Conservation (phyloP, 768 basidiomycete genomes). For the Neoboletus brunneissimus region DNA sequence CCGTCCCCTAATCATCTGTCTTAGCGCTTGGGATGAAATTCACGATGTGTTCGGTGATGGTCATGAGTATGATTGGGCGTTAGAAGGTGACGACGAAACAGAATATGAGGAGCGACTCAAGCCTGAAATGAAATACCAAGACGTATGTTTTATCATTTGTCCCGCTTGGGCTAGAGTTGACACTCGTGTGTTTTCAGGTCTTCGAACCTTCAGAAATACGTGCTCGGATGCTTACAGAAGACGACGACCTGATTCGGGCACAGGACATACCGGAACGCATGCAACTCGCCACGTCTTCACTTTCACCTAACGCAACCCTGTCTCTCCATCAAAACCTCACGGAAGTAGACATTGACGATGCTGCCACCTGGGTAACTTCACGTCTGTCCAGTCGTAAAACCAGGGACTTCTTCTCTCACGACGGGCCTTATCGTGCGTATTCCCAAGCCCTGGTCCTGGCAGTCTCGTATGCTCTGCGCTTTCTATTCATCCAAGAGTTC, state of each 20-base stretch:
- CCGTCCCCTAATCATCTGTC: constrained; percentile 14
- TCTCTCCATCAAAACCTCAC: constrained; percentile 62
- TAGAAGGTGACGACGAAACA: constrained; percentile 72
- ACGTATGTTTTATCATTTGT: constrained; percentile 47
- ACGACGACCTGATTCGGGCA: constrained; percentile 88
- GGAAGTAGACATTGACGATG: constrained; percentile 71
- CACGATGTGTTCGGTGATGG: constrained; percentile 97
- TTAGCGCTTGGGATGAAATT: constrained; percentile 92
- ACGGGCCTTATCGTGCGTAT: constrained; percentile 58
- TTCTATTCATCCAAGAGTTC: constrained; percentile 81
- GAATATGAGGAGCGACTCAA: constrained; percentile 50
- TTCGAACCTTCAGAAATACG: constrained; percentile 98
- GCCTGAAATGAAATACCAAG: constrained; percentile 78
- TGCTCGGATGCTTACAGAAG: constrained; percentile 83
- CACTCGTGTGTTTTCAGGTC: constrained; percentile 52
- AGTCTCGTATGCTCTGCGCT: constrained; percentile 74
- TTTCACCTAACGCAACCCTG: constrained; percentile 64
- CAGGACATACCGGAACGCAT: constrained; percentile 94
- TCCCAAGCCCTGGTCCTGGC: constrained; percentile 71
- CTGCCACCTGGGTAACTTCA: constrained; percentile 85
- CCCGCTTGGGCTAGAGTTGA: not conserved
- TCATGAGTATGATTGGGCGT: constrained; percentile 93
- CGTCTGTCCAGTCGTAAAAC: constrained; percentile 71
- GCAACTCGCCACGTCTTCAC: constrained; percentile 83
- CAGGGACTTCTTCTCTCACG: constrained; percentile 66